Base-by-base conservation (phyloP, 352 stramenopile genomes). In the Peronosclerospora sorghi region DNA sequence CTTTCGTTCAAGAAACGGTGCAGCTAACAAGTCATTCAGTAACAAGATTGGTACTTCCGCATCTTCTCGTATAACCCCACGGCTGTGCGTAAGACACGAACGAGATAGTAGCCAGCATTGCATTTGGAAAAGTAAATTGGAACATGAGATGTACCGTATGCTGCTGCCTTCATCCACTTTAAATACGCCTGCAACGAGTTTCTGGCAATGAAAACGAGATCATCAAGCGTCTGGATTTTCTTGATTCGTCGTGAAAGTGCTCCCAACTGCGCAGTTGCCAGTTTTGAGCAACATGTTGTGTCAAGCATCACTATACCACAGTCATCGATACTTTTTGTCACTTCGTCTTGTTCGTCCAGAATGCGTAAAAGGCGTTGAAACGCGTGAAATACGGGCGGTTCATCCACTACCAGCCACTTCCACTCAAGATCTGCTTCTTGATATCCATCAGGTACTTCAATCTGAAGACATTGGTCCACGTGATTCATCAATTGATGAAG, bases 21-120 rank as follows among this genome's bases (percentile, higher is more conserved):
- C 49, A 1, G 57, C 60, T 7, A 91, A 48, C 13, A 89, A 30
- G 24, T 89, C 71, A 10, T 83, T 76, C 8, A 92, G 57, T 15
- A 92, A 30, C 8, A 79, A 48, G 0, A 70, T 63, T 84, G 57
- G 46, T 92, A 86, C 52, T 75, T 77, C 0, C 74, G 65, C 35
- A 73, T 70, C 55, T 86, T 88, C 29, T 92, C 80, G 34, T 87
- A 92, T 10, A 89, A 18, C 0, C 34, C 40, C 18, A 75, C 72
- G 0, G 73, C 74, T 5, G 49, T 63, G 32, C 86, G 54, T 7
- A 92, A 49, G 8, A 72, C 56, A n/a, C 73, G 63, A 26, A 74
- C 64, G 2, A 89, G 45, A 35, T 81, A 67, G 30, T 91, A 86
- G 1, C 69, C 72, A 2, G 75, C 76, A 34, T 87, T 75, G 44